Conservation (phyloP, 2,329 filamentous ascomycete genomes). For the Calonectria leucothoes region DNA sequence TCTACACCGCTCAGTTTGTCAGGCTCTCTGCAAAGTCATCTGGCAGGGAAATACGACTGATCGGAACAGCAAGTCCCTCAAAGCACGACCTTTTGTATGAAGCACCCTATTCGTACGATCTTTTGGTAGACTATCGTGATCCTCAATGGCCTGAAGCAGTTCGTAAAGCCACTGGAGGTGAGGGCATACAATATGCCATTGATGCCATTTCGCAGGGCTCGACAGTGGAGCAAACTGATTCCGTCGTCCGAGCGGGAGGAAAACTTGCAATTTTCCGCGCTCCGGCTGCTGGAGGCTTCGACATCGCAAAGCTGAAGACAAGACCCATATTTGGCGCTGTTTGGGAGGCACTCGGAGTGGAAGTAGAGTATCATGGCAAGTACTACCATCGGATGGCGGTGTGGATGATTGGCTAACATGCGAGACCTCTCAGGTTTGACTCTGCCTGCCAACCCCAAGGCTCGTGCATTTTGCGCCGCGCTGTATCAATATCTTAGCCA, state of each 20-base stretch:
- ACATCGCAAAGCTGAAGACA: constrained; percentile 32
- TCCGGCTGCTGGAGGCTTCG: constrained; percentile 35
- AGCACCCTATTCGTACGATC: constrained; percentile 50
- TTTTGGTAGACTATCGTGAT: constrained; percentile 53
- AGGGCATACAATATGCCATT: constrained; percentile 49
- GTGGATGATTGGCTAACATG: background rate
- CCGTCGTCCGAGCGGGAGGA: constrained; percentile 40
- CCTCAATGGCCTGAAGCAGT: constrained; percentile 47
- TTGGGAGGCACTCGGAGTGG: constrained; percentile 54
- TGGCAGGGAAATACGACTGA: constrained; percentile 32
- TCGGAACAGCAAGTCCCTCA: constrained; percentile 43
- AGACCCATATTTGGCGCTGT: constrained; percentile 55
- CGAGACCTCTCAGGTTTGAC: background rate
- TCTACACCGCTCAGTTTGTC: constrained; percentile 47
- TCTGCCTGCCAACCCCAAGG: background rate
- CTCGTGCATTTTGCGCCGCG: background rate
- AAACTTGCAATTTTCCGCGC: constrained; percentile 41
- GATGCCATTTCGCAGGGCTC: constrained; percentile 53
- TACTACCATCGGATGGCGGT: background rate
- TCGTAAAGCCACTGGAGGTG: constrained; percentile 27
- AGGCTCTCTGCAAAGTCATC: constrained; percentile 7
- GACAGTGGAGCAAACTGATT: constrained; percentile 46
- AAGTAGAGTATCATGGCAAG: constrained; percentile 51
- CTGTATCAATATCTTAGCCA: background rate
- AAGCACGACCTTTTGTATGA: constrained; percentile 41